Percentiles rank a stretch among this genome's conserved stretches.
phyloP scores from a whole-genome alignment of 352 stramenopile genomes.

The Blastocystis sp. region DNA sequence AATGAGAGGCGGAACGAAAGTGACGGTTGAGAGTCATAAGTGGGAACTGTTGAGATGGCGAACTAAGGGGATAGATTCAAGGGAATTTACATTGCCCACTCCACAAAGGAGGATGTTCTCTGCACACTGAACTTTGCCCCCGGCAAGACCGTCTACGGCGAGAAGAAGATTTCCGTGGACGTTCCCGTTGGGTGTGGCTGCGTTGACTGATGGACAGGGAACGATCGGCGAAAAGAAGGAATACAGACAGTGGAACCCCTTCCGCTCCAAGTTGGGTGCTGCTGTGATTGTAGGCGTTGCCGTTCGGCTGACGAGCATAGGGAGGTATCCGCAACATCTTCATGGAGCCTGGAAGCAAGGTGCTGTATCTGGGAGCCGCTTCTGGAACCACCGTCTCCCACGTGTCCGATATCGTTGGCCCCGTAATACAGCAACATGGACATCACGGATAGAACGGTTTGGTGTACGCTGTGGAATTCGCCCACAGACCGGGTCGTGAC shows the following conservation, averaged over 20 bases:
- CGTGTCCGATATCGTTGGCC: constrained; percentile 97
- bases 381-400: constrained; percentile 96
- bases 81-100: background rate
- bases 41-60: background rate
- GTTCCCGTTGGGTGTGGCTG: background rate
- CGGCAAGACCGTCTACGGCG: constrained; percentile 85
- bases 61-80: constrained; percentile 27
- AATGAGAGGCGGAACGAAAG: constrained; percentile 84
- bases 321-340: constrained; percentile 96
- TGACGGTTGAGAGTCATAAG: constrained; percentile 89
- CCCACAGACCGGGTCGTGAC: constrained; percentile 92
- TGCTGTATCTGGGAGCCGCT: constrained; percentile 95
- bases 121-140: constrained; percentile 17
- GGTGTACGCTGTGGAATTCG: constrained; percentile 99
- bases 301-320: background rate
- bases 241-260: constrained; percentile 99
- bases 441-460: constrained; percentile 74
- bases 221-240: constrained; percentile 87
- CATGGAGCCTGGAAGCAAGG: constrained; percentile 92
- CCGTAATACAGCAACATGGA: constrained; percentile 69
- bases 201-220: constrained; percentile 23
- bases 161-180: constrained; percentile 98
- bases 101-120: background rate
- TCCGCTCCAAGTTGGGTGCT: constrained; percentile 96
- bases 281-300: constrained; percentile 81